Percentiles rank a stretch among this genome's conserved stretches.
Evolutionary conservation across 129 eudicot genomes (phyloP).

Genomic region (Tanacetum coccineum): DNA sequence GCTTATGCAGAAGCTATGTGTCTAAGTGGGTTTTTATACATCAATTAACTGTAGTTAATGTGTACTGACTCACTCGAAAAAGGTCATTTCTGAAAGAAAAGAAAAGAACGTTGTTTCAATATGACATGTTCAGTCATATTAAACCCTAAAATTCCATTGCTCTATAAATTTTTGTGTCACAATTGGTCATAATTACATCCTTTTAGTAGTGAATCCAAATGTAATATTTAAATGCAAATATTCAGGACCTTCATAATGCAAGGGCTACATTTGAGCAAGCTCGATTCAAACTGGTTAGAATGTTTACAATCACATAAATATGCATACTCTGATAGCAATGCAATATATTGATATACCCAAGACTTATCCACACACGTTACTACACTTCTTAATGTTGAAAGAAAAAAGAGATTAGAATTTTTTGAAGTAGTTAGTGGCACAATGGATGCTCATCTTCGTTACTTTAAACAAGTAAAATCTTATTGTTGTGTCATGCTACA

Average conservation of each 20-base stretch:
- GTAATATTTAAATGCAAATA: slow-evolving; percentile 6
- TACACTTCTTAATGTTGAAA: slow-evolving; percentile 92
- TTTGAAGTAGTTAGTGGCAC: slow-evolving; percentile 96
- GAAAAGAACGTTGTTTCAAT: background rate
- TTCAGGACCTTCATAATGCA: slow-evolving; percentile 91
- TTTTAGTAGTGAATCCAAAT: slow-evolving; percentile 15
- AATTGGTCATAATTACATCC: background rate
- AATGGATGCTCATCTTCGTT: too few relatives aligned
- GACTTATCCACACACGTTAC: slow-evolving; percentile 51
- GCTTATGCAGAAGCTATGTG: too few relatives aligned
- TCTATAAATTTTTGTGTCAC: background rate
- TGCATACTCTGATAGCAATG: slow-evolving; percentile 16
- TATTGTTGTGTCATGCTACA: slow-evolving; percentile 4
- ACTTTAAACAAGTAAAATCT: too few relatives aligned
- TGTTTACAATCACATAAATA: slow-evolving; percentile 1
- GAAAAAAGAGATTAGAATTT: slow-evolving; percentile 94
- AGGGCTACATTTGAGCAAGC: too few relatives aligned
- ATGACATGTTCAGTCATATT: background rate
- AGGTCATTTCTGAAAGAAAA: background rate
- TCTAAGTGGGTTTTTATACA: too few relatives aligned
- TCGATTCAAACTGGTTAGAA: slow-evolving; percentile 81
- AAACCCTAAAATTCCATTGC: background rate
- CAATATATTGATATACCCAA: slow-evolving; percentile 11
- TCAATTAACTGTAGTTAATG: too few relatives aligned
- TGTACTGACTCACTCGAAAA: background rate